Conservation (phyloP, 2,329 filamentous ascomycete species). For the Ceratocystis diversiconidia region DNA sequence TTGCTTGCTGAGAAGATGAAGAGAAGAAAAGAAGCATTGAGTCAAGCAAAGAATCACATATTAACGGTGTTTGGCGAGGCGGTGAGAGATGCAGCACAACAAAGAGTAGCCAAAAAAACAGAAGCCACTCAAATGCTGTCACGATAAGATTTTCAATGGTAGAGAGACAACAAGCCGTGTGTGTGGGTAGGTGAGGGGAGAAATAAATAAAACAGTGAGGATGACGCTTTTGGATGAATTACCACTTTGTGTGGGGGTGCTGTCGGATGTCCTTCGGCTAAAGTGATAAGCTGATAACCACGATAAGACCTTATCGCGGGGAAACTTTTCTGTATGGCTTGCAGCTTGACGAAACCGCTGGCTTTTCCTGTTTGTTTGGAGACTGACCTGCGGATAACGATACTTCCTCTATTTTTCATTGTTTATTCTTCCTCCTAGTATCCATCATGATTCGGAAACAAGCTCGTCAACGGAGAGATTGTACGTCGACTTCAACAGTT, state of each 20-base stretch:
- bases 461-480: slow-evolving; percentile 31
- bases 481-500: slow-evolving; percentile 17
- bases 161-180: not conserved
- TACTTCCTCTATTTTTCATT: not conserved
- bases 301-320: slow-evolving; percentile 15
- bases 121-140: not conserved
- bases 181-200: not conserved
- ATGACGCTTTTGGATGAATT: not conserved
- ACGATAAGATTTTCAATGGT: not conserved
- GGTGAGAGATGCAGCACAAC: not conserved
- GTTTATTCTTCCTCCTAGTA: not conserved
- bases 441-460: slow-evolving; percentile 25
- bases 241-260: not conserved
- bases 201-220: not conserved
- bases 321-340: slow-evolving; percentile 16
- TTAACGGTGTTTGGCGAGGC: slow-evolving; percentile 13
- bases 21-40: slow-evolving; percentile 10
- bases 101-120: not conserved
- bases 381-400: not conserved
- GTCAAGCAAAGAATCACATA: slow-evolving; percentile 17
- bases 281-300: slow-evolving; percentile 4
- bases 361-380: too few relatives aligned
- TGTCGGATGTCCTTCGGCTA: slow-evolving; percentile 8
- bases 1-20: slow-evolving; percentile 15
- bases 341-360: not conserved